A percentile compares a stretch with the other conserved stretches of the same genome.
Evolutionary conservation across 805 yeast species (phyloP).

Genomic region (Groenewaldozyma tartarivorans): DNA sequence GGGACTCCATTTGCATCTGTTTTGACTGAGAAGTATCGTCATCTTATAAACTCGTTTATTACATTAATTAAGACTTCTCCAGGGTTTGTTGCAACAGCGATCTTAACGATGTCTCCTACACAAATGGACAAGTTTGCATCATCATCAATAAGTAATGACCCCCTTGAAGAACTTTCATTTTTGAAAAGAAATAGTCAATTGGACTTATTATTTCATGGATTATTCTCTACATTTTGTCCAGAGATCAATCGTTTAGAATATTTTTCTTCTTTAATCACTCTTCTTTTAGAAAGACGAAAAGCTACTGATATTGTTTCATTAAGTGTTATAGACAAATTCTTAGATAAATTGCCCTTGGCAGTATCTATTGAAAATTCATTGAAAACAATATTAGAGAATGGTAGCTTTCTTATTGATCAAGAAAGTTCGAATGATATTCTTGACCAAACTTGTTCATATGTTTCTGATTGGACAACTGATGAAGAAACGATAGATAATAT

Average conservation of each 20-base stretch:
- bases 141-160: slow-evolving; percentile 7
- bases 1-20: slow-evolving; percentile 9
- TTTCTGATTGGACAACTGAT: slow-evolving; percentile 12
- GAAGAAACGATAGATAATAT: slow-evolving; percentile 7
- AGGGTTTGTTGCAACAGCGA: slow-evolving; percentile 24
- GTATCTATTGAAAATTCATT: slow-evolving; percentile 12
- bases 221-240: slow-evolving; percentile 21
- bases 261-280: slow-evolving; percentile 20
- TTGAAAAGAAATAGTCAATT: slow-evolving; percentile 21
- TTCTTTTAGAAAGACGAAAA: slow-evolving; percentile 14
- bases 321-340: slow-evolving; percentile 15
- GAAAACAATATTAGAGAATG: slow-evolving; percentile 15
- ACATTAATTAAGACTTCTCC: slow-evolving; percentile 27
- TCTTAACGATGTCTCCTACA: slow-evolving; percentile 15
- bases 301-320: slow-evolving; percentile 13
- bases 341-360: slow-evolving; percentile 7
- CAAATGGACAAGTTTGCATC: slow-evolving; percentile 16
- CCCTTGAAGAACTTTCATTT: slow-evolving; percentile 17
- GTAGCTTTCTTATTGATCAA: slow-evolving; percentile 12
- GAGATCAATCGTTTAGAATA: slow-evolving; percentile 17
- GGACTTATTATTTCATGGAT: slow-evolving; percentile 24
- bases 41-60: slow-evolving; percentile 25
- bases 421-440: background rate
- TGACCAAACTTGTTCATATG: slow-evolving; percentile 9
- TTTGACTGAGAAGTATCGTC: slow-evolving; percentile 21